Base-by-base conservation (phyloP, 768 basidiomycete genomes). In the Pisolithus marmoratus region DNA sequence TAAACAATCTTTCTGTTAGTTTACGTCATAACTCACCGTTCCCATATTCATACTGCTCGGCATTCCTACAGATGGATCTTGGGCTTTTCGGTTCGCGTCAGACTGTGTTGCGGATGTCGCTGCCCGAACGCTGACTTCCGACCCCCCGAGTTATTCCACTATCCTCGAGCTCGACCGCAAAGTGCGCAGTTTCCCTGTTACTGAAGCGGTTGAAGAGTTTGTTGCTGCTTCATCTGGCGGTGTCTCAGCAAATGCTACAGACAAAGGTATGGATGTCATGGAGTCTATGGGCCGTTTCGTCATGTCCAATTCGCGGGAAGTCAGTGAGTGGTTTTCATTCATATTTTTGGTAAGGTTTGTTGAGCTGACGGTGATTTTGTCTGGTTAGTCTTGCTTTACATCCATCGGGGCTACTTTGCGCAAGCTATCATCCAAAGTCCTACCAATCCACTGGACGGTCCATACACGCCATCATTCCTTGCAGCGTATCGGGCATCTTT, bases 141-240 rank as follows among this genome's bases (percentile, higher is more conserved):
- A 85, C 53, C 70, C 83, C 2, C 85, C 85, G 0, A 78, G 74
- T 24, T 85, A 85, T 55, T 65, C 76, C 0, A 82, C 80, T 4
- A 80, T 85, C 54, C 78, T 84, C 76, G 84, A 84, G 44, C 74
- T 85, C 2, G 84, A 85, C 65, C 73, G 74, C n/a, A 84, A 80
- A 67, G 80, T 90, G 15, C 80, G 82, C 47, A 83, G 88, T 55
- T 84, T 82, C 51, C 73, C 77, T 12, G 63, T 84, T 14, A 76
- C 82, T 22, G 78, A 78, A 17, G 69, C 66, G 17, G 65, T 75
- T 2, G 71, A 73, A 1, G 60, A 74, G 27, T 57, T 66, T 8
- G 67, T 67, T 17, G 70, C 75, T 44, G 59, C 79, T 22, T 71
- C 68, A 27, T 54, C 53, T 38, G 44, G 47, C 8, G 51, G 59